Base-by-base conservation (phyloP, 1,284 basidiomycete species). In the Tremellales sp. region DNA sequence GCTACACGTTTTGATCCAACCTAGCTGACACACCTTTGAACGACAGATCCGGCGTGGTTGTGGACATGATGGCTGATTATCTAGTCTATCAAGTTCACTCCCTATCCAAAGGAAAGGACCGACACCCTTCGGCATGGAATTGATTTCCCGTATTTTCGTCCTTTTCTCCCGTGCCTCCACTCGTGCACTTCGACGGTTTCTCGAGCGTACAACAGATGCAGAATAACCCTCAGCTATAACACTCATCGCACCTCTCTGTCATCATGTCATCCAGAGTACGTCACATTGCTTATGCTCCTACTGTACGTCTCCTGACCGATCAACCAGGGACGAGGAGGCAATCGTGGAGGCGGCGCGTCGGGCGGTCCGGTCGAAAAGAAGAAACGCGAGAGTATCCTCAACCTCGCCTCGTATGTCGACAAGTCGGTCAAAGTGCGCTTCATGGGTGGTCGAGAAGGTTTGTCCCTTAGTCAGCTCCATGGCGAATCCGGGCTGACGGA, bases 361-460 rank as follows among this genome's bases (percentile, higher is more conserved):
- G 53, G 51, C 19, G 63, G 57, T n/a, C 28, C 52, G 37, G 61
- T 59, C 14, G 89, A 92, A 57, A 90, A 90, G 71, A 89, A 90
- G 41, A 91, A 89, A 71, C 82, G 89, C 41, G 94, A 98, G 74
- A 88, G 89, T 26, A 97, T 98, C 71, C 81, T 98, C 25, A 93
- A 97, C 74, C 81, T 98, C 33, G 83, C 87, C 48, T 93, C 94
- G 70, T 97, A 95, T 65, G 85, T 87, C 41, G 89, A 97, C 73
- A 84, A 93, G 73, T 80, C 82, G 55, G 88, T 98, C 67, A 78
- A 89, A 46, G 92, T 98, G 66, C 97, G 97, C 74, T 97, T 98
- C 67, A 89, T 89, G 22, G 94, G 94, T 38, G 94, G 94, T 22
- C 78, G 94, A 25, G 90, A 97, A 80, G 92, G 93, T 90, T 56